A percentile compares a stretch with the other conserved stretches of the same genome.
These are phyloP conservation scores for Cyclostephanos invisitatus DNA, from an alignment of 108 stramenopile genomes.

Conservation along the genomic window DNA sequence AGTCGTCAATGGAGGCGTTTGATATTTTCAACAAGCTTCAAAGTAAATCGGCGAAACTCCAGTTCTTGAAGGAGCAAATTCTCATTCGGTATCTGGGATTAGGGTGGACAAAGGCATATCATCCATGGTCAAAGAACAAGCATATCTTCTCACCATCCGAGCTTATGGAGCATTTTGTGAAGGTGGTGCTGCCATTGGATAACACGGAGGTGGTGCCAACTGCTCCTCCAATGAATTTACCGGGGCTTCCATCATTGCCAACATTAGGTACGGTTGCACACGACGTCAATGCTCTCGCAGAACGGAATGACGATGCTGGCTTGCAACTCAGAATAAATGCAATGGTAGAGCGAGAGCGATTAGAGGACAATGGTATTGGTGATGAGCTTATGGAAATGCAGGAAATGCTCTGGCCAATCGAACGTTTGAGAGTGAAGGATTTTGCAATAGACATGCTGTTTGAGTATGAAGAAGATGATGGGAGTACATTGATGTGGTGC, in stretches of 20 bases:
- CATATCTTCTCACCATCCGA: conserved; percentile 4
- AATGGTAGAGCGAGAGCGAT: background rate
- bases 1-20: conserved; percentile 3
- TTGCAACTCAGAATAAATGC: conserved; percentile 3
- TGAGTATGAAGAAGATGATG: conserved; percentile 3
- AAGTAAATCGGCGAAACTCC: conserved; percentile 14
- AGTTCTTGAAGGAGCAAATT: conserved; percentile 33
- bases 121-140: conserved; percentile 23
- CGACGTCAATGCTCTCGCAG: background rate
- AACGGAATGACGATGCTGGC: background rate
- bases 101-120: conserved; percentile 23
- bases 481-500: conserved; percentile 9
- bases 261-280: conserved; percentile 1
- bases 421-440: background rate
- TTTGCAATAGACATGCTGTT: conserved; percentile 1
- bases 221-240: conserved; percentile 3
- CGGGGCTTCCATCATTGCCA: conserved; percentile 1
- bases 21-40: conserved; percentile 5
- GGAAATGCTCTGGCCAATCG: background rate
- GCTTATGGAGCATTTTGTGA: conserved; percentile 1
- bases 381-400: conserved; percentile 1
- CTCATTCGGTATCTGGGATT: conserved; percentile 21
- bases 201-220: conserved; percentile 1
- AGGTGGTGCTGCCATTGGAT: background rate
- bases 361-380: background rate